Evolutionary conservation across 768 basidiomycete species (phyloP).

Genomic region (Xerocomellus dryophilus): DNA sequence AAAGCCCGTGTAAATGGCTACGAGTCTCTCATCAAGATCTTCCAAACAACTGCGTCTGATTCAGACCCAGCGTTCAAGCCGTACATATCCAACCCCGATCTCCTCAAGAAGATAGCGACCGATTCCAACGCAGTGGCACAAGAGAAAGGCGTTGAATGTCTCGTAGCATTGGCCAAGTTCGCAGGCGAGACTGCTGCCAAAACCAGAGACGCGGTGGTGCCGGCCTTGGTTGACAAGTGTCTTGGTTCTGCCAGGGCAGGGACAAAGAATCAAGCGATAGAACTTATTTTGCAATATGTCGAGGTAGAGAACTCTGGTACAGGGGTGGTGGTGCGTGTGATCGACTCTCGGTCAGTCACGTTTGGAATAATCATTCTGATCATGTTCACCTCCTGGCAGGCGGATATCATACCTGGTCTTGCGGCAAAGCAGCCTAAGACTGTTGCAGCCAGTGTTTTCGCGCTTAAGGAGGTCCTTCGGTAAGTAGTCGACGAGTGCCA

Average conservation of each 20-base stretch:
- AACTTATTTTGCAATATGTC: constrained; percentile 83
- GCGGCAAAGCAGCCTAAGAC: constrained; percentile 93
- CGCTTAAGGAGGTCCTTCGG: constrained; percentile 83
- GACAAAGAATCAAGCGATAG: constrained; percentile 83
- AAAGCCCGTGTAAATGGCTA: constrained; percentile 96
- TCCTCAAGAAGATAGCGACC: constrained; percentile 81
- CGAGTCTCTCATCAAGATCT: constrained; percentile 80
- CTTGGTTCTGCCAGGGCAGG: constrained; percentile 88
- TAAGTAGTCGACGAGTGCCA: constrained; percentile 35
- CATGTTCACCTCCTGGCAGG: constrained; percentile 42
- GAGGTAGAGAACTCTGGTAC: constrained; percentile 90
- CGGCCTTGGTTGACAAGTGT: constrained; percentile 95
- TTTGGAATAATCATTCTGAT: constrained; percentile 19
- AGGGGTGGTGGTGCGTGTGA: constrained; percentile 77
- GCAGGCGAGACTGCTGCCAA: constrained; percentile 86
- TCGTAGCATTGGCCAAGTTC: constrained; percentile 82
- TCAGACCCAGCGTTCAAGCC: constrained; percentile 92
- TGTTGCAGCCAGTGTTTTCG: constrained; percentile 74
- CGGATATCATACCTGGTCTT: constrained; percentile 79
- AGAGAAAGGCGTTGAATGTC: constrained; percentile 93
- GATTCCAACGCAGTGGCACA: constrained; percentile 97
- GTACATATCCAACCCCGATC: constrained; percentile 72
- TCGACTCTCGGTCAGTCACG: constrained; percentile 27
- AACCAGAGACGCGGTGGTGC: constrained; percentile 76
- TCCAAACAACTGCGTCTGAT: constrained; percentile 87